phyloP scores from a whole-genome alignment of 441 rosid species.

The Bocquillonia castaneifolia region DNA sequence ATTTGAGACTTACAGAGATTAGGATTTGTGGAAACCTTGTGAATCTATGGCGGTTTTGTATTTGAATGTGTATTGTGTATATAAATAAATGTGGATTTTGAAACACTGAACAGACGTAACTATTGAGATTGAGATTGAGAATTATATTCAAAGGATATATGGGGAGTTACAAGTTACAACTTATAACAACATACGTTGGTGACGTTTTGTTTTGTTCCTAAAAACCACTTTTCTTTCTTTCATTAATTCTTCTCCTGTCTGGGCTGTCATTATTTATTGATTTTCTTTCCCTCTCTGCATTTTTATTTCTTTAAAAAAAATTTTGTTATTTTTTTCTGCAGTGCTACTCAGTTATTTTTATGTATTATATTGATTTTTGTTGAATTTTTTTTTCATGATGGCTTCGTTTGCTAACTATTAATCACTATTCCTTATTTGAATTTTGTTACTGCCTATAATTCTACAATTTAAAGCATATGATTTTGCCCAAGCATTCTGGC shows the following conservation, averaged over 20 bases:
- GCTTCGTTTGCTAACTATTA: not conserved
- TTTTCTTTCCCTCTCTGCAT: not conserved
- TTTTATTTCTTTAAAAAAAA: too few relatives aligned
- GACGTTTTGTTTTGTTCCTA: not conserved
- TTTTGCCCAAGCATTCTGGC: not conserved
- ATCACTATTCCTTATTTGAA: not conserved
- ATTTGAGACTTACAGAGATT: too few relatives aligned
- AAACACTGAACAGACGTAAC: constrained; percentile 3
- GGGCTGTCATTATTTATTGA: not conserved
- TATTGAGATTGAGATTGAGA: not conserved
- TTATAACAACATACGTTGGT: not conserved
- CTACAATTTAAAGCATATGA: not conserved
- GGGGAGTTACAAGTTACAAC: not conserved
- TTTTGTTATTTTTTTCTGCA: too few relatives aligned
- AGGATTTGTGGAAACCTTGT: too few relatives aligned
- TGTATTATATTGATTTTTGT: too few relatives aligned
- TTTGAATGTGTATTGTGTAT: not conserved
- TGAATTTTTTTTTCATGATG: not conserved
- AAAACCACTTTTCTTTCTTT: too few relatives aligned
- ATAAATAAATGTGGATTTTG: not conserved
- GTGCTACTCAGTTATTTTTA: too few relatives aligned
- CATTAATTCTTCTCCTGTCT: too few relatives aligned
- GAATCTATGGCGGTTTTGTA: too few relatives aligned
- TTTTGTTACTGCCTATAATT: not conserved
- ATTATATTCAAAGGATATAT: too few relatives aligned